Evolutionary conservation across 2,329 filamentous ascomycete genomes (phyloP), one percentile per base, ranked within the genome.

Genomic region (Xenoacremonium recifei): DNA sequence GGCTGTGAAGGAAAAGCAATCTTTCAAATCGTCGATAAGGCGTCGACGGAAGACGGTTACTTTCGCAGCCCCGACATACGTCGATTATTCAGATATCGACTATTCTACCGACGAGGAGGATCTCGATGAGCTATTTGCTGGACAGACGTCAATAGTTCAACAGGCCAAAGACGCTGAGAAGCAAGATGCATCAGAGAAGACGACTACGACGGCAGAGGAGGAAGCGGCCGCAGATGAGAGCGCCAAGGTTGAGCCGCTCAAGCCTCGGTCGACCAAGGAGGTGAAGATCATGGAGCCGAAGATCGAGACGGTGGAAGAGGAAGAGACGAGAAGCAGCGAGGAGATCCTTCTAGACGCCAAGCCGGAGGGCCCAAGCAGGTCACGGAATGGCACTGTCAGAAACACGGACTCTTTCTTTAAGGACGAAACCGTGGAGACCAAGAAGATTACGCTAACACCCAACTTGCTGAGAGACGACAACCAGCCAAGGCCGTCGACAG

Each of bases 361-460:
- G 47, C 56, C 65, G 42, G 71, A 78, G 31, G 69, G 70, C 2
- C 68, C 71, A 2, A 76, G 75, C 61, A 80, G 85, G 60, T 90
- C 89, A 25, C 82, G 85, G 50, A 95, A 95, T 55, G 90, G 90
- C 31, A 92, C 87, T 17, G 79, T 96, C 33, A 81, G 92, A 50
- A 95, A 95, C 61, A 92, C 89, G 4, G 92, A 97, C 66, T 96
- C 92, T 1, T 96, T 97, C 73, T 96, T 96, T 75, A 95, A 90
- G 65, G 93, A 97, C 59, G 92, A 99, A 59, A 89, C 82, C 21
- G 86, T 89, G 27, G 93, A 97, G 66, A 96, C 93, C 3, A 90
- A 95, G 66, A 97, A 97, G 71, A 97, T 99, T 53, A 95, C 91
- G 1, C 78, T 99, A 33, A 99, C 93, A 4, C 93, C 93, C 2